These are phyloP conservation scores for Trametes meyenii DNA, from an alignment of 768 basidiomycete species.

Conservation along the genomic window DNA sequence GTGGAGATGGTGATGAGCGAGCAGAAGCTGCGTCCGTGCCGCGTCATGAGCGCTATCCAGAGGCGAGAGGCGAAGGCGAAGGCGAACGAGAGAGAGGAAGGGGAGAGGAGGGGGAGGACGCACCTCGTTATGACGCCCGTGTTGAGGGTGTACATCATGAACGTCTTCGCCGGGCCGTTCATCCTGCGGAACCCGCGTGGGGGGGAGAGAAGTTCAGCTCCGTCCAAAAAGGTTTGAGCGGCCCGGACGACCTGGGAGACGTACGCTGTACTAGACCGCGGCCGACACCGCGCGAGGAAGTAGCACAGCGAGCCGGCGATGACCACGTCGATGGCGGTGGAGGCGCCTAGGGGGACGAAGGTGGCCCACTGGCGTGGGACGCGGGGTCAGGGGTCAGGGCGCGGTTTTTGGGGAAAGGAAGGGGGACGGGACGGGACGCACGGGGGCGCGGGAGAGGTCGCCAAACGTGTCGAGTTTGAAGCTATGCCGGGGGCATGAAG, in stretches of 20 bases:
- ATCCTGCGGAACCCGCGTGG: slow-evolving; percentile 5
- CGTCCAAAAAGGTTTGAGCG: not conserved
- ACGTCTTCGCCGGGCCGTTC: slow-evolving; percentile 17
- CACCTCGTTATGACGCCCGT: slow-evolving; percentile 26
- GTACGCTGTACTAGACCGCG: slow-evolving; percentile 16
- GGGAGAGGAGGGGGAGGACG: not conserved
- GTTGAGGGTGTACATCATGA: slow-evolving; percentile 27
- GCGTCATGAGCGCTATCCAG: not conserved
- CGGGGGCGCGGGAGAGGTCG: slow-evolving; percentile 4
- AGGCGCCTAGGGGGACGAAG: slow-evolving; percentile 18
- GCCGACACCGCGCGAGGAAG: slow-evolving; percentile 22
- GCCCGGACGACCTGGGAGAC: not conserved
- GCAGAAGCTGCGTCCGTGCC: slow-evolving; percentile 14
- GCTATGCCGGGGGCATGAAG: not conserved
- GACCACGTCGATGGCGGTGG: slow-evolving; percentile 20
- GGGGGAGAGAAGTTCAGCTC: too few relatives aligned
- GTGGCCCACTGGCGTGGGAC: slow-evolving; percentile 21
- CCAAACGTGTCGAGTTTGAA: slow-evolving; percentile 11
- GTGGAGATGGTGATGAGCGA: slow-evolving; percentile 19
- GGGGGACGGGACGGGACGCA: not conserved
- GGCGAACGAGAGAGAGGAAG: not conserved
- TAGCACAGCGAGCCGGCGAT: slow-evolving; percentile 26
- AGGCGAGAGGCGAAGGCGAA: too few relatives aligned
- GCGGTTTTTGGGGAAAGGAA: too few relatives aligned
- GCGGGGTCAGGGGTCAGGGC: too few relatives aligned